Conservation (phyloP, 306 rosid genomes). For the Ormosia emarginata region DNA sequence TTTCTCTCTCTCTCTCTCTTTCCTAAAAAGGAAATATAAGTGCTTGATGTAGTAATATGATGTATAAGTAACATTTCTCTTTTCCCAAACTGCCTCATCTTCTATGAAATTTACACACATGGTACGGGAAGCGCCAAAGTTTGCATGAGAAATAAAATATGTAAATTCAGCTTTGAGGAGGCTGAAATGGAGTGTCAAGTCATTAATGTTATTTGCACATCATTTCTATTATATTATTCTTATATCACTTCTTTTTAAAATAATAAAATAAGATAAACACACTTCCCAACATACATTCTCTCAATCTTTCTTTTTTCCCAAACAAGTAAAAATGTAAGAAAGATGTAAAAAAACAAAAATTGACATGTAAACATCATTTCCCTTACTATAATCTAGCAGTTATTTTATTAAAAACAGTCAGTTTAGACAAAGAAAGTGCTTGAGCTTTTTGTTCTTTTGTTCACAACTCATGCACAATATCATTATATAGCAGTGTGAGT, state of each 20-base stretch:
- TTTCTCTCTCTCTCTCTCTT: too few relatives aligned
- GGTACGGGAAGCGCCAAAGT: neutral
- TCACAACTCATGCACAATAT: neutral
- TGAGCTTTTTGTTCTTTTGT: neutral
- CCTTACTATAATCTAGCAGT: neutral
- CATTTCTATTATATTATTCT: too few relatives aligned
- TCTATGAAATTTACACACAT: neutral
- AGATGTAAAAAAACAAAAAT: too few relatives aligned
- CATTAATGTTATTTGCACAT: neutral
- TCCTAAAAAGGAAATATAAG: neutral
- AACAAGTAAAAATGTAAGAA: too few relatives aligned
- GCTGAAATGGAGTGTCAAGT: neutral
- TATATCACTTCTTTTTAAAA: too few relatives aligned
- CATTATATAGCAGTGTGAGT: neutral
- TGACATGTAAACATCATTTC: too few relatives aligned
- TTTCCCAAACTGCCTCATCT: neutral
- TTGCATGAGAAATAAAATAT: neutral
- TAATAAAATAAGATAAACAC: too few relatives aligned
- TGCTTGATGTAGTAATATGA: neutral
- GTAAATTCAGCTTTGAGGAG: neutral
- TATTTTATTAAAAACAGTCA: neutral
- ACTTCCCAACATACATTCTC: too few relatives aligned
- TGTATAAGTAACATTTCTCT: neutral
- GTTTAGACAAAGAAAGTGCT: neutral
- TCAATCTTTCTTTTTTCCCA: too few relatives aligned